Evolutionary conservation across 2,329 filamentous ascomycete genomes (phyloP).

Genomic region (Zasmidium citrigriseum): DNA sequence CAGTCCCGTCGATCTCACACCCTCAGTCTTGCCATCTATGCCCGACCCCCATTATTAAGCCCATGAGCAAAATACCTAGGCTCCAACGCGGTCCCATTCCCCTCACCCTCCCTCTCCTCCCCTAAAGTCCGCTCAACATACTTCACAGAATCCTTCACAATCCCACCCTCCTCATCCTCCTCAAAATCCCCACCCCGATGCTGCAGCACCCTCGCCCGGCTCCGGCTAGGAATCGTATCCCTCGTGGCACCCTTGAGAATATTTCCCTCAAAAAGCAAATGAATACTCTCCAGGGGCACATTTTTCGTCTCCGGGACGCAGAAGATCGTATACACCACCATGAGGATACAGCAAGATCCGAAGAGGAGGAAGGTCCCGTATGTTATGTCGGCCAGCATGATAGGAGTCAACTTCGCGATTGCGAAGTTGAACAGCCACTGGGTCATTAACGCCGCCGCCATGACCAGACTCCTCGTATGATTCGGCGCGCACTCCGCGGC

Average conservation of each 20-base stretch:
- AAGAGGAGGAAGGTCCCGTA: slow-evolving; percentile 46
- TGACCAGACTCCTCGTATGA: slow-evolving; percentile 42
- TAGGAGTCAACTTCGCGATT: slow-evolving; percentile 36
- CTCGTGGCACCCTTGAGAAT: slow-evolving; percentile 42
- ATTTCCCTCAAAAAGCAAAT: slow-evolving; percentile 44
- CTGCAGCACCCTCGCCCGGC: slow-evolving; percentile 40
- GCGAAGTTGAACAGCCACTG: slow-evolving; percentile 46
- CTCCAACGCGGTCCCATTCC: slow-evolving; percentile 1
- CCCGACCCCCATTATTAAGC: slow-evolving; percentile 5
- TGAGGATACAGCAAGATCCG: slow-evolving; percentile 42
- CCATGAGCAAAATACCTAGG: slow-evolving; percentile 9
- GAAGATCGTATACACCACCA: slow-evolving; percentile 45
- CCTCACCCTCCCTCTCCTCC: neutral
- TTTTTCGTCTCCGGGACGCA: slow-evolving; percentile 48
- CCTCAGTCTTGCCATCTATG: neutral
- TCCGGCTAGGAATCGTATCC: slow-evolving; percentile 40
- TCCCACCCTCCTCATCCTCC: slow-evolving; percentile 28
- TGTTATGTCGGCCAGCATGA: slow-evolving; percentile 46
- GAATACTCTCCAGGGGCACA: slow-evolving; percentile 45
- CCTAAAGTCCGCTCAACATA: slow-evolving; percentile 11
- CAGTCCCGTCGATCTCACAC: neutral
- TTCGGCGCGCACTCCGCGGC: slow-evolving; percentile 38
- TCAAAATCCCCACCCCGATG: slow-evolving; percentile 30
- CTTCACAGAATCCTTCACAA: slow-evolving; percentile 11
- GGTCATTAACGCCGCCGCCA: slow-evolving; percentile 48